phyloP scores from a whole-genome alignment of 768 basidiomycete genomes.

The Pholiota conissans region DNA sequence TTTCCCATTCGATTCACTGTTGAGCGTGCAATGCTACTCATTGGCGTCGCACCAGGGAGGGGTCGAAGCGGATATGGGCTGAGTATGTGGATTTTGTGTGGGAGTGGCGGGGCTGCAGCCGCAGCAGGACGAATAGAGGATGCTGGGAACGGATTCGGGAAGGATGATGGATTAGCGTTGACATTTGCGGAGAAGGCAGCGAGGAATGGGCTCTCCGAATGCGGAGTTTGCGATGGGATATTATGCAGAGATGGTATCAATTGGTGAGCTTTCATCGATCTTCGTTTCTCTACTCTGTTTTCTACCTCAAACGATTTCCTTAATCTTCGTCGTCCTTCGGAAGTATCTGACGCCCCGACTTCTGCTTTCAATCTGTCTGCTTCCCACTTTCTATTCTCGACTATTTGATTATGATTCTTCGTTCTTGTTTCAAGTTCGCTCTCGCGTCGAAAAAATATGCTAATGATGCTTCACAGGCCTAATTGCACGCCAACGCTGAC shows the following conservation, averaged over 20 bases:
- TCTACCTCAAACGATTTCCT: too few relatives aligned
- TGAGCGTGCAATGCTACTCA: constrained; percentile 89
- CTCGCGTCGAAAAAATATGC: background rate
- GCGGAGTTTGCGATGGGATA: constrained; percentile 98
- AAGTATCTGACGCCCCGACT: too few relatives aligned
- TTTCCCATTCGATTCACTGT: constrained; percentile 86
- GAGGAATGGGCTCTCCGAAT: constrained; percentile 65
- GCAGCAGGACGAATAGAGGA: constrained; percentile 19
- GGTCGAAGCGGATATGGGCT: constrained; percentile 94
- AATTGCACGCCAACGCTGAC: constrained; percentile 77
- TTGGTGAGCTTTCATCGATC: constrained; percentile 28
- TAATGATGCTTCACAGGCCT: constrained; percentile 47
- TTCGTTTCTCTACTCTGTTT: background rate
- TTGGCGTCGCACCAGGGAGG: constrained; percentile 85
- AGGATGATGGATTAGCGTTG: constrained; percentile 82
- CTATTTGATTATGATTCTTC: background rate
- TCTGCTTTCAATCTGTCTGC: too few relatives aligned
- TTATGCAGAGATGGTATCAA: constrained; percentile 91
- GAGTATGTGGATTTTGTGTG: constrained; percentile 96
- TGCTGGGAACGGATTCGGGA: constrained; percentile 63
- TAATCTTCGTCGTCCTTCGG: too few relatives aligned
- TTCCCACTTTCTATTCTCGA: too few relatives aligned
- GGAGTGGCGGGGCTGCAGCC: constrained; percentile 42
- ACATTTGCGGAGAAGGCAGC: constrained; percentile 92
- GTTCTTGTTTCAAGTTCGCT: background rate